Percentiles rank a stretch among this genome's conserved stretches.
Evolutionary conservation across 805 yeast genomes (phyloP).

Genomic region (Saturnispora sekii): DNA sequence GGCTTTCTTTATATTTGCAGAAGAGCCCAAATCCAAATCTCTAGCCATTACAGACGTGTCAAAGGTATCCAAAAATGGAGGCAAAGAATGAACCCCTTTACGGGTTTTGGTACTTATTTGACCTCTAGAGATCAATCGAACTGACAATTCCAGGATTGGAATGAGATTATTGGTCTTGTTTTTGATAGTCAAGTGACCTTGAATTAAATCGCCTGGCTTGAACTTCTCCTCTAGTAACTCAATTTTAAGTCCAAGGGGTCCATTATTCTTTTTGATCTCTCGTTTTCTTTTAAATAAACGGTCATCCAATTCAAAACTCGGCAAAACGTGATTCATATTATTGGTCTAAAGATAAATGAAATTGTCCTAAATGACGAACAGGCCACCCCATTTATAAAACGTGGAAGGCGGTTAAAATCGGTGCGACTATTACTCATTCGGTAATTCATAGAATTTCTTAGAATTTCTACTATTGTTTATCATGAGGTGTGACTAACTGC

Average conservation of each 20-base stretch:
- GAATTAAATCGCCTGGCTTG: conserved; percentile 58
- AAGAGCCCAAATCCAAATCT: too few species aligned
- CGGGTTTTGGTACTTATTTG: neutral
- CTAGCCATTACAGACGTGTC: conserved; percentile 1
- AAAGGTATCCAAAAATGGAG: conserved; percentile 31
- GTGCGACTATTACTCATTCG: too few species aligned
- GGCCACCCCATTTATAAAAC: neutral
- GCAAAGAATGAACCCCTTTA: neutral
- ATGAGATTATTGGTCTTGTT: conserved; percentile 28
- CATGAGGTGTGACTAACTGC: too few species aligned
- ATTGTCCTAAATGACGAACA: too few species aligned
- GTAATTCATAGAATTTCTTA: too few species aligned
- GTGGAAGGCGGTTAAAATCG: neutral
- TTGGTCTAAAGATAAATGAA: neutral
- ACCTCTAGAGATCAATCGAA: conserved; percentile 27
- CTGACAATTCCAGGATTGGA: neutral
- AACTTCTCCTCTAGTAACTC: conserved; percentile 37
- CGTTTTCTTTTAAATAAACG: conserved; percentile 20
- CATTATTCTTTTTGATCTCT: conserved; percentile 15
- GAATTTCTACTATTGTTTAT: too few species aligned
- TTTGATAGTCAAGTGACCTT: conserved; percentile 42
- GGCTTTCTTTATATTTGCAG: too few species aligned
- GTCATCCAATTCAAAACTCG: conserved; percentile 62
- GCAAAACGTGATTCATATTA: conserved; percentile 40
- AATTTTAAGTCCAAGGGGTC: conserved; percentile 20